Evolutionary conservation across 768 basidiomycete genomes (phyloP).

Genomic region (Boletus rubescentipes): DNA sequence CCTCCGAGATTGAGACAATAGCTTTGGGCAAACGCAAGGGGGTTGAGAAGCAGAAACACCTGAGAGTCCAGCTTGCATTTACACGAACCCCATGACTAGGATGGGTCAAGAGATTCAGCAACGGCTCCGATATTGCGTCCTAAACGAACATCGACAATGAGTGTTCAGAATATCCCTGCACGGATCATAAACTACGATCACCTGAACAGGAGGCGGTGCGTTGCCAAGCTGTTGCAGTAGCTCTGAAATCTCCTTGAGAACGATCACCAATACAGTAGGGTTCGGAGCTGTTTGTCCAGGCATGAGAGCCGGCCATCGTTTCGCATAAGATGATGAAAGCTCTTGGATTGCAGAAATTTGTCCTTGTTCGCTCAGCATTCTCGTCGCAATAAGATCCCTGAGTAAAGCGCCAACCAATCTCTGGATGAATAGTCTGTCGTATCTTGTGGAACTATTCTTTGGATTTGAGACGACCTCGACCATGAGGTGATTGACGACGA

Average conservation of each 20-base stretch:
- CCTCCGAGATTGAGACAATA: constrained; percentile 73
- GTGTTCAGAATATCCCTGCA: neutral
- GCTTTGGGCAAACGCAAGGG: constrained; percentile 81
- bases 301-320: constrained; percentile 92
- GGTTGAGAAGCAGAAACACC: constrained; percentile 88
- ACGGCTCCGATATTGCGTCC: constrained; percentile 83
- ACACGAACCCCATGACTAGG: constrained; percentile 87
- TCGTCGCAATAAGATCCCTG: constrained; percentile 81
- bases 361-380: constrained; percentile 90
- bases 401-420: constrained; percentile 75
- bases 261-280: constrained; percentile 67
- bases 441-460: constrained; percentile 54
- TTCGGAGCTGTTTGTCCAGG: constrained; percentile 75
- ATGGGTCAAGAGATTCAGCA: constrained; percentile 83
- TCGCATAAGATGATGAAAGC: constrained; percentile 75
- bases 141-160: constrained; percentile 27
- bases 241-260: constrained; percentile 80
- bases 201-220: constrained; percentile 86
- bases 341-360: constrained; percentile 92
- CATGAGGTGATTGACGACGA: constrained; percentile 77
- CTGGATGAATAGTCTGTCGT: constrained; percentile 73
- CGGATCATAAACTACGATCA: constrained; percentile 24
- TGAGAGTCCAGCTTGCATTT: constrained; percentile 82
- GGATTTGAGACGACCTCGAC: constrained; percentile 68
- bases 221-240: constrained; percentile 89